Evolutionary conservation across 2,329 filamentous ascomycete species (phyloP), one percentile per base, ranked within the genome.

Genomic region (Xylariaceae sp.): DNA sequence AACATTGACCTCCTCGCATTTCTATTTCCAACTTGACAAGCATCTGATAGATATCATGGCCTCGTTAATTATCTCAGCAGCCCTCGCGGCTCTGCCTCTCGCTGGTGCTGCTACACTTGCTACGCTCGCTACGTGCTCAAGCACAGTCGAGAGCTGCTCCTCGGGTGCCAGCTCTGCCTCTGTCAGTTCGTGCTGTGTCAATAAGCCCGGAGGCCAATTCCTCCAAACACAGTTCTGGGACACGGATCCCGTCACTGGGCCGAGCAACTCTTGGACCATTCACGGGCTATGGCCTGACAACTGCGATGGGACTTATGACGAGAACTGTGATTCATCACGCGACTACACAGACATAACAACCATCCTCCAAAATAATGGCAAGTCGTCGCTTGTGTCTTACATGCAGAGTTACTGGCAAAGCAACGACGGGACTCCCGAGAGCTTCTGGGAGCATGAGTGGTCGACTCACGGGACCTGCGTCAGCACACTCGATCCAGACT

Each of bases 191-290:
- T 92, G 90, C 76, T 92, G 90, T 74, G 89, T 91, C 76, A 89
- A 89, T 67, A 79, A 84, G 19, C 89, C 89, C 0, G 86, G 88
- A 3, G 90, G 90, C 6, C 83, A 90, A 60, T 75, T 92, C 40
- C 79, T 92, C 4, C 84, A 86, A 72, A 92, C 90, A 2, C 89
- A 92, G 66, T 92, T 92, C 75, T 92, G 89, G 89, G 89, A 92
- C 68, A 82, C 85, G 0, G 70, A 82, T 56, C 88, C 88, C 1
- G 76, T 81, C 1, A 82, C 85, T 3, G 88, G 90, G 0, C 88
- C 89, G 2, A 74, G 73, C 46, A 82, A 91, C 68, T 87, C 84
- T 5, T 93, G 89, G 89, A 91, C 88, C 1, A 82, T 91, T 36
- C 89, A 92, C 68, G 88, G 88, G 1, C 78, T 92, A 7, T 89